Conservation (phyloP, 805 yeast genomes). For the Blastobotrys muscicola region DNA sequence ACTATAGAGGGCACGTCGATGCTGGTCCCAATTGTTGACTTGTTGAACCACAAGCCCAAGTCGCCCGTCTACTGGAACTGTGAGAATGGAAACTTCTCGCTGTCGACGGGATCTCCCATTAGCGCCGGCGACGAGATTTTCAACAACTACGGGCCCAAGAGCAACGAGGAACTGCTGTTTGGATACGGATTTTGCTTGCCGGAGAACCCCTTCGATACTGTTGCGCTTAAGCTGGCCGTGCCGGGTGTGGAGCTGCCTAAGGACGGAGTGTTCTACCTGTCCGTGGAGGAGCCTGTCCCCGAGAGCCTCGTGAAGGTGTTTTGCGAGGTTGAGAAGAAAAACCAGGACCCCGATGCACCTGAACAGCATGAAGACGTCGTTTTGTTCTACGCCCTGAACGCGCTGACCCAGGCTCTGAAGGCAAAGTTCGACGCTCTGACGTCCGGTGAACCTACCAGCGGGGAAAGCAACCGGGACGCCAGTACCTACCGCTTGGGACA, state of each 20-base stretch:
- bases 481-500: not conserved
- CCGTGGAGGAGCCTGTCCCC: not conserved
- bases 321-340: not conserved
- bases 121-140: constrained; percentile 43
- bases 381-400: not conserved
- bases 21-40: constrained; percentile 68
- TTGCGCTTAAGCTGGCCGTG: constrained; percentile 44
- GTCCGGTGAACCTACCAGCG: not conserved
- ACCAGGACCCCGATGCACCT: not conserved
- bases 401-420: not conserved
- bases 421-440: not conserved
- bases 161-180: constrained; percentile 71
- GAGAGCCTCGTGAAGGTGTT: not conserved
- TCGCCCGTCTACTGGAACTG: constrained; percentile 56
- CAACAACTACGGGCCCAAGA: constrained; percentile 82
- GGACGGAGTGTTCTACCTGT: not conserved
- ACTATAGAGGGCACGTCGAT: constrained; percentile 39
- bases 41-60: constrained; percentile 61
- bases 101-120: constrained; percentile 25
- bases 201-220: constrained; percentile 44
- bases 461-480: not conserved
- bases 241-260: not conserved
- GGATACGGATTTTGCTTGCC: constrained; percentile 72
- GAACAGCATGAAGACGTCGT: not conserved
- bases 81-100: constrained; percentile 13